These are phyloP conservation scores for Paraconiothyrium brasiliense DNA, from an alignment of 2,329 filamentous ascomycete genomes.

Conservation along the genomic window DNA sequence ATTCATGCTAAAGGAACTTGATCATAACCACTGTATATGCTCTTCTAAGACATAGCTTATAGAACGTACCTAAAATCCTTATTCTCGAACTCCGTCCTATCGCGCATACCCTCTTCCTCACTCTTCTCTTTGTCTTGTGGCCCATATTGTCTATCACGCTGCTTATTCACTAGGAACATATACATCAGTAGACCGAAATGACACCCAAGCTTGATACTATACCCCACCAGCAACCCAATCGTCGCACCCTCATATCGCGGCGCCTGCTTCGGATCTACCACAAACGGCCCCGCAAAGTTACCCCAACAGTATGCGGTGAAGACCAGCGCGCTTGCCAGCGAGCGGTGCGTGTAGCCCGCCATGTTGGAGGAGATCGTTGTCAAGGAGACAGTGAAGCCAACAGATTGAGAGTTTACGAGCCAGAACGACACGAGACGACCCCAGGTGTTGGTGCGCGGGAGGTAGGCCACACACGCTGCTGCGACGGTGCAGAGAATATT, in stretches of 20 bases:
- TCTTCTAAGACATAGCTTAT: slow-evolving; percentile 1
- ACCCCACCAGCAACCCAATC: slow-evolving; percentile 53
- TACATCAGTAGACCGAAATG: slow-evolving; percentile 47
- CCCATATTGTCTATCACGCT: slow-evolving; percentile 47
- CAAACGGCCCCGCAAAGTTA: slow-evolving; percentile 50
- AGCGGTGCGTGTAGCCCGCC: slow-evolving; percentile 50
- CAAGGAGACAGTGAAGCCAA: slow-evolving; percentile 50
- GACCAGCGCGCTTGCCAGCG: slow-evolving; percentile 46
- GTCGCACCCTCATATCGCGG: slow-evolving; percentile 48
- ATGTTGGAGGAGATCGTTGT: slow-evolving; percentile 50
- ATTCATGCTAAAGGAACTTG: no score
- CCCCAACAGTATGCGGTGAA: slow-evolving; percentile 55
- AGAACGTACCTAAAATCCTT: slow-evolving; percentile 55
- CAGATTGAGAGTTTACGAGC: slow-evolving; percentile 51
- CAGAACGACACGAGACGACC: slow-evolving; percentile 49
- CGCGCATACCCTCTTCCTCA: slow-evolving; percentile 54
- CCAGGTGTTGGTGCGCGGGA: slow-evolving; percentile 48
- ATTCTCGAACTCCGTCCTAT: slow-evolving; percentile 55
- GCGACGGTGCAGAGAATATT: slow-evolving; percentile 50
- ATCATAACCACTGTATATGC: neutral
- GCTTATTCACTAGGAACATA: slow-evolving; percentile 48
- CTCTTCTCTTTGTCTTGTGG: slow-evolving; percentile 45
- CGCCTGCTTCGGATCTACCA: slow-evolving; percentile 47
- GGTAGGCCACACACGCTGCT: slow-evolving; percentile 47
- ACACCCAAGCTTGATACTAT: slow-evolving; percentile 50